Conservation (phyloP, 208 protist genomes). For the Crithidia sp. region DNA sequence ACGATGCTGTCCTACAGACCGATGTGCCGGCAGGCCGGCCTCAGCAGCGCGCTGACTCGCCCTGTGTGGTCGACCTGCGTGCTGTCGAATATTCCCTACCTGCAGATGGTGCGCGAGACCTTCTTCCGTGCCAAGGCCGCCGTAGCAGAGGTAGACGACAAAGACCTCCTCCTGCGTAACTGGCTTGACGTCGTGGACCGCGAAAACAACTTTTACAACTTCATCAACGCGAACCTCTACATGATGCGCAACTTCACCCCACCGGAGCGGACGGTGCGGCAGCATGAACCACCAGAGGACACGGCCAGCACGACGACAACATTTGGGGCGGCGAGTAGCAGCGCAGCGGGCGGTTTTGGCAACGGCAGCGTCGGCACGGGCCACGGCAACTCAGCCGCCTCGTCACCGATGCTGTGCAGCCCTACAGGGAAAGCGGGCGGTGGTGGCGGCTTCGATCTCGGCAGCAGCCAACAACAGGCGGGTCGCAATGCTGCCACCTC, state of each 20-base stretch:
- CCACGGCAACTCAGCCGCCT: conserved; percentile 6
- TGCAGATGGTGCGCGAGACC: conserved; percentile 60
- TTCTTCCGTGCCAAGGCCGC: conserved; percentile 50
- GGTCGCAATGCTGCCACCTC: neutral
- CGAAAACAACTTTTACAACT: conserved; percentile 56
- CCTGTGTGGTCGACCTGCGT: conserved; percentile 54
- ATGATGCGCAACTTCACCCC: conserved; percentile 46
- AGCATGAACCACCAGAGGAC: conserved; percentile 15
- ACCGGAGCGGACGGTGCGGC: conserved; percentile 40
- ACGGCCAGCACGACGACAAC: conserved; percentile 5
- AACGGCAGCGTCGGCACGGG: conserved; percentile 8
- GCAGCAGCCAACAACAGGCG: neutral
- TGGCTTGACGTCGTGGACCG: conserved; percentile 40
- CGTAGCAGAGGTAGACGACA: conserved; percentile 47
- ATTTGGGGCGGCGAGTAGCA: conserved; percentile 1
- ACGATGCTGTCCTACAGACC: conserved; percentile 40
- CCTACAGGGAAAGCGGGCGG: neutral
- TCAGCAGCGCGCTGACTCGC: conserved; percentile 43
- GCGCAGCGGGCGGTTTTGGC: neutral
- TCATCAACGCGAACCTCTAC: conserved; percentile 45
- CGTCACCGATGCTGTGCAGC: neutral
- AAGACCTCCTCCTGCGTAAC: conserved; percentile 36
- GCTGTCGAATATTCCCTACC: conserved; percentile 50
- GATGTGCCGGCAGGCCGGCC: conserved; percentile 40
- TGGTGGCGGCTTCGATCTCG: neutral